Percentiles rank a stretch among this genome's conserved stretches.
Evolutionary conservation across 768 basidiomycete species (phyloP).

Genomic region (Clitopilus passeckerianus): DNA sequence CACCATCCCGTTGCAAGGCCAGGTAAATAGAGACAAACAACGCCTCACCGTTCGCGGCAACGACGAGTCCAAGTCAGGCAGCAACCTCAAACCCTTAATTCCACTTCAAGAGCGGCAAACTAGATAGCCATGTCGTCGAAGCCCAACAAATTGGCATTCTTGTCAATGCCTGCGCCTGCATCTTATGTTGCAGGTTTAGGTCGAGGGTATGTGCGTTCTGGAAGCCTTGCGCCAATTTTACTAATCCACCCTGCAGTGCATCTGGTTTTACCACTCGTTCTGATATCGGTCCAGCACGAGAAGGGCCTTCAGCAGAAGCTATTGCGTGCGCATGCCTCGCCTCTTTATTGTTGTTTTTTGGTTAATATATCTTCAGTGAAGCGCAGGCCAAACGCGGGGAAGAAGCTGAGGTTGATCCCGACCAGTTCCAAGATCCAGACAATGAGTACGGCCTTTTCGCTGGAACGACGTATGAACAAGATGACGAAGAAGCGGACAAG

Average conservation of each 20-base stretch:
- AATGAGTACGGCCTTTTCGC: slow-evolving; percentile 96
- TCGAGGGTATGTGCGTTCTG: slow-evolving; percentile 64
- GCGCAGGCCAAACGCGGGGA: slow-evolving; percentile 85
- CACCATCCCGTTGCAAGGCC: background rate
- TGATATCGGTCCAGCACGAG: slow-evolving; percentile 97
- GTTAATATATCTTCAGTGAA: slow-evolving; percentile 47
- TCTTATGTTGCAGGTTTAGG: slow-evolving; percentile 99
- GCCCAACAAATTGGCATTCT: slow-evolving; percentile 78
- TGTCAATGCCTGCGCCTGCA: slow-evolving; percentile 91
- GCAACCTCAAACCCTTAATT: background rate
- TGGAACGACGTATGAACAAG: slow-evolving; percentile 92
- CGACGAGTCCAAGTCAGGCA: background rate
- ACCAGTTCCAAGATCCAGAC: slow-evolving; percentile 95
- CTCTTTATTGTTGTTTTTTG: background rate
- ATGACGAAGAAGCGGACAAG: slow-evolving; percentile 95
- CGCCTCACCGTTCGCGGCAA: background rate
- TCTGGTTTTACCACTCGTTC: slow-evolving; percentile 97
- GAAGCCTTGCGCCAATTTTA: background rate
- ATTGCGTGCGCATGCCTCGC: slow-evolving; percentile 60
- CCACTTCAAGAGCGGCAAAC: background rate
- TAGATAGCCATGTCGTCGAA: slow-evolving; percentile 22
- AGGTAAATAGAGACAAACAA: background rate
- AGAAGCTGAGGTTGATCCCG: slow-evolving; percentile 83
- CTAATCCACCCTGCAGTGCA: slow-evolving; percentile 46
- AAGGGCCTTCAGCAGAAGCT: slow-evolving; percentile 88